Evolutionary conservation across 305 asterid species (phyloP).

Genomic region (Solanum hybrid): DNA sequence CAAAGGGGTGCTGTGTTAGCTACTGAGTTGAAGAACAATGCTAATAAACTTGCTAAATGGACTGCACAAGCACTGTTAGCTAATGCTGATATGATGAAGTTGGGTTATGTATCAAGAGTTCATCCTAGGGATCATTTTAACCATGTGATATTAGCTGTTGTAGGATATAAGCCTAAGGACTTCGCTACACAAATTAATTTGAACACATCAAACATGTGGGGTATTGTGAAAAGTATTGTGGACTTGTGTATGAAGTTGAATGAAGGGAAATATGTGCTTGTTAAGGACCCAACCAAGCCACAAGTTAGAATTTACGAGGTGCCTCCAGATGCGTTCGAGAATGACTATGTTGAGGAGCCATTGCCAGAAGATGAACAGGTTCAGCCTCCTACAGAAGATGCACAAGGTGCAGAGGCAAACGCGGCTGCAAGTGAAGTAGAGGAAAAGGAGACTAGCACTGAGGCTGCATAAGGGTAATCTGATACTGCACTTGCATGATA

Average conservation of each 20-base stretch:
- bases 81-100: conserved; percentile 95
- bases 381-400: conserved; percentile 83
- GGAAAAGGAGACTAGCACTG: conserved; percentile 38
- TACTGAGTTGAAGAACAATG: conserved; percentile 89
- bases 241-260: conserved; percentile 92
- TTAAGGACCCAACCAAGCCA: conserved; percentile 90
- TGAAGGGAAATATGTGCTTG: conserved; percentile 93
- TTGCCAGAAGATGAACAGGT: conserved; percentile 92
- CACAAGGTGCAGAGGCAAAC: conserved; percentile 45
- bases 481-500: not conserved
- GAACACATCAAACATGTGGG: conserved; percentile 97
- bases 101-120: conserved; percentile 92
- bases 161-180: conserved; percentile 86
- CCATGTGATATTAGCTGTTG: conserved; percentile 89
- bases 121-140: conserved; percentile 90
- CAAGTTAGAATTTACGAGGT: conserved; percentile 94
- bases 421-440: conserved; percentile 34
- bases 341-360: conserved; percentile 96
- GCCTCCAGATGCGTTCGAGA: conserved; percentile 93
- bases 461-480: conserved; percentile 18
- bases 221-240: conserved; percentile 83
- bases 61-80: conserved; percentile 84
- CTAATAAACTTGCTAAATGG: conserved; percentile 91
- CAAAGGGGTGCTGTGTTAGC: conserved; percentile 97
- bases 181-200: conserved; percentile 80